Evolutionary conservation across 225 moss, liverwort and hornwort genomes (phyloP), one percentile per base, ranked within the genome.

Genomic region (Ulota crispa): DNA sequence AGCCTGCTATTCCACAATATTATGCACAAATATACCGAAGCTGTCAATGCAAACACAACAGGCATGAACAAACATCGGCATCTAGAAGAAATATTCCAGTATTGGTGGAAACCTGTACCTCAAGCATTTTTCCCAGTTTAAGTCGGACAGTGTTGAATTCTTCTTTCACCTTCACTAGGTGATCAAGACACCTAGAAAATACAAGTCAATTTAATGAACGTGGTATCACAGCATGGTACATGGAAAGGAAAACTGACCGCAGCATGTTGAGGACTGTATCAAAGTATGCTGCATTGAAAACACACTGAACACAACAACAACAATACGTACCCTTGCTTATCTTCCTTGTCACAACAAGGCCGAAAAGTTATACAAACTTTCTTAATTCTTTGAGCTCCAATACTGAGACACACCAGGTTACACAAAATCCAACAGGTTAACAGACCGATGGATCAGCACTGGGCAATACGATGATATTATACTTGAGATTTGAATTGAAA

Each of bases 371-470:
- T 59, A 84, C 90, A 90, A 16, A 91, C 80, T 62, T 88, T 20
- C 84, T 86, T 91, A 60, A 90, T 72, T 77, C 83, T 86, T 84
- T 84, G 88, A 28, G 90, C 90, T 80, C 90, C 90, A 81, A 90
- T 78, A 80, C 88, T 88, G 80, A 53, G 24, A 64, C 26, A 72
- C 55, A 26, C 20, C 81, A 81, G 23, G 65, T 32, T 20, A 70
- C 59, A 85, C 41, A 30, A 76, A 83, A n/a, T 26, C 8, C 54
- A 67, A 68, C 6, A 72, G 26, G 11, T 84, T 69, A 73, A 57
- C 62, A 57, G 43, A 36, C 57, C 45, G 69, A 20, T 68, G 20
- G 13, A n/a, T 34, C 28, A 19, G 20, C 60, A 31, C 15, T 63
- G 54, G 20, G 42, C 24, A 70, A 42, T 63, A 5, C 63, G 53